Evolutionary conservation across 257 asterid genomes (phyloP), one percentile per base, ranked within the genome.

Genomic region (Rehmannia glutinosa): DNA sequence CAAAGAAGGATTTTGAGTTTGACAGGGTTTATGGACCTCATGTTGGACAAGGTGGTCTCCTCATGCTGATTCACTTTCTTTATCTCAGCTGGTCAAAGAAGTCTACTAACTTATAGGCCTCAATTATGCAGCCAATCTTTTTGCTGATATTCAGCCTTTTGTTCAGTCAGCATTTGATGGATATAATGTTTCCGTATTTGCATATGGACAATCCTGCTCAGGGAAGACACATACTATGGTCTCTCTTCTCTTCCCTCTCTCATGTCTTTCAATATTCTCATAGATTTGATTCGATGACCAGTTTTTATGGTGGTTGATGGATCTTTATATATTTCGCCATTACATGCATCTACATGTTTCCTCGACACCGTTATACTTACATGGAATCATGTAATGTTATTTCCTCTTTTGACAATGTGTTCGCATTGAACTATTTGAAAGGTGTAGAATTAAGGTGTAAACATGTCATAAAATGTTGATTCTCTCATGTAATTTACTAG

Each of bases 131-230:
- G 99, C 90, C 47, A 96, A 91, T 64, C 95, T 91, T 64, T 94
- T 94, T 73, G 77, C 83, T 60, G 97, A 91, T 81, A 72, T 91
- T 80, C 99, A 94, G 77, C 97, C 99, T 66, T 91, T 88, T 80
- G 93, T 94, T 70, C 99, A 88, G 91, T 94, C 99, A 61, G 99
- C 99, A 57, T 94, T 91, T 80, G 99, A 94, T 81, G 99, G 97
- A 53, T 88, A 83, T 80, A 94, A 94, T 77, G 95, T 87, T 25
- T 86, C 96, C 27, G 47, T 91, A 58, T 84, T 91, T 83, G 87
- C 97, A 62, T 91, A 87, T 78, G 99, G 99, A 56, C 97, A 86
- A 83, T 75, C 91, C 35, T 61, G 75, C 75, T 85, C 99, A 16
- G 99, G 99, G 62, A 94, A 94, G 86, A 85, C 99, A 5, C 82